Evolutionary conservation across 2,329 filamentous ascomycete species (phyloP).

Genomic region (Fusarium agapanthi): DNA sequence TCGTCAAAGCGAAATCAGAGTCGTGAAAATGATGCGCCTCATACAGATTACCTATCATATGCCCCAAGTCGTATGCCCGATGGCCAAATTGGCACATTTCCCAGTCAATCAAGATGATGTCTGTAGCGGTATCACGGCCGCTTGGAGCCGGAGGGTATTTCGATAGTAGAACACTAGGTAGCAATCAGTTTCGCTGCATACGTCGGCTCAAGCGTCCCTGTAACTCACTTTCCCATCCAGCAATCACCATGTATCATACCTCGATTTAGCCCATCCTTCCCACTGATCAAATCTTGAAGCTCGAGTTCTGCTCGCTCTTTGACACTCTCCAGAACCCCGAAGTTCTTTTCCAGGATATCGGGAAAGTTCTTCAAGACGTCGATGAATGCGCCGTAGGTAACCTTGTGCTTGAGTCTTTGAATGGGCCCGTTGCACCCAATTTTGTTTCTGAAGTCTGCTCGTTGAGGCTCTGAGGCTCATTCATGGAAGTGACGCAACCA

Average conservation of each 20-base stretch:
- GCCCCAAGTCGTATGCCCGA: not conserved
- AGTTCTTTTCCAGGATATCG: not conserved
- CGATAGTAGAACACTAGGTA: not conserved
- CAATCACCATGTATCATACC: not conserved
- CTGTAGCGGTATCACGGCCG: too few species aligned
- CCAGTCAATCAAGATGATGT: not conserved
- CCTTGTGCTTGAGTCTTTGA: not conserved
- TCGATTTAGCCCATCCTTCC: not conserved
- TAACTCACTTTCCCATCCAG: not conserved
- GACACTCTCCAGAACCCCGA: not conserved
- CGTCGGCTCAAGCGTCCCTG: fast-evolving
- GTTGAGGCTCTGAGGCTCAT: not conserved
- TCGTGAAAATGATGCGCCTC: not conserved
- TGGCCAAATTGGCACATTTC: not conserved
- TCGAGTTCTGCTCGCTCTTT: not conserved
- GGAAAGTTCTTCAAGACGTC: not conserved
- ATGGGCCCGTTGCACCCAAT: not conserved
- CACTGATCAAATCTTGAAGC: not conserved
- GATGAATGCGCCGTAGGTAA: not conserved
- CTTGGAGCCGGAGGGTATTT: not conserved
- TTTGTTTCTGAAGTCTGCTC: not conserved
- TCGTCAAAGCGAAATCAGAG: not conserved
- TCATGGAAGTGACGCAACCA: not conserved
- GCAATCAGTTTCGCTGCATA: not conserved
- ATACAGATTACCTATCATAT: not conserved